Evolutionary conservation across 2,329 filamentous ascomycete genomes (phyloP).

Genomic region (Aspergillus sp.): DNA sequence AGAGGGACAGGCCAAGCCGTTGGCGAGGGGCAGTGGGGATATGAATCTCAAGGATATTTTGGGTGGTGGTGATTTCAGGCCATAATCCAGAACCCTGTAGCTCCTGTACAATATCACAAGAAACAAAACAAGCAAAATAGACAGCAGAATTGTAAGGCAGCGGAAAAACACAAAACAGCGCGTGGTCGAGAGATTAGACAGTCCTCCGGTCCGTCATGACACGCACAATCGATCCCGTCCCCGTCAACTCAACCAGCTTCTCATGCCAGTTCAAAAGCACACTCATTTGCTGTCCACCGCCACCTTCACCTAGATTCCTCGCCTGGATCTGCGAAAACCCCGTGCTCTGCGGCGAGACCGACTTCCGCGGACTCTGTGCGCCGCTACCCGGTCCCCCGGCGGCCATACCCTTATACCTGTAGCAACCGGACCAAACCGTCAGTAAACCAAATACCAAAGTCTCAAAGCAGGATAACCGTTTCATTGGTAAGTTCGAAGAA

Average conservation of each 20-base stretch:
- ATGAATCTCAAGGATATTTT: conserved; percentile 85
- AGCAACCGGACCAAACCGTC: conserved; percentile 12
- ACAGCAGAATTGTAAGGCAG: not conserved
- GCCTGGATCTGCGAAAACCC: conserved; percentile 80
- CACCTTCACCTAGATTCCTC: conserved; percentile 60
- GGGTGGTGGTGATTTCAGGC: conserved; percentile 45
- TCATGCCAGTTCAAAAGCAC: conserved; percentile 98
- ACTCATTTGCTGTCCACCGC: conserved; percentile 87
- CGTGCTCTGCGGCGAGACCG: conserved; percentile 71
- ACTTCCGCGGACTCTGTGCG: conserved; percentile 51
- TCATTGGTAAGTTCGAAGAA: not conserved
- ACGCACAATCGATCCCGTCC: conserved; percentile 86
- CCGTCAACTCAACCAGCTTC: conserved; percentile 93
- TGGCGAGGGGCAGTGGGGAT: conserved; percentile 80
- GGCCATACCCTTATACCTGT: conserved; percentile 88
- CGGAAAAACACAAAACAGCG: not conserved
- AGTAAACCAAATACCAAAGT: not conserved
- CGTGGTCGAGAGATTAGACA: conserved; percentile 54
- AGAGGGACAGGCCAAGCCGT: conserved; percentile 72
- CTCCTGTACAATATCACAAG: conserved; percentile 13
- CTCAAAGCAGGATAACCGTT: not conserved
- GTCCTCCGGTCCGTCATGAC: conserved; percentile 96
- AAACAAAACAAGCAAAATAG: conserved; percentile 14
- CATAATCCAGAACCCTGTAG: conserved; percentile 19
- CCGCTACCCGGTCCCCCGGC: conserved; percentile 37